Conservation (phyloP, 108 stramenopile genomes). For the Cyclostephanos tholiformis region DNA sequence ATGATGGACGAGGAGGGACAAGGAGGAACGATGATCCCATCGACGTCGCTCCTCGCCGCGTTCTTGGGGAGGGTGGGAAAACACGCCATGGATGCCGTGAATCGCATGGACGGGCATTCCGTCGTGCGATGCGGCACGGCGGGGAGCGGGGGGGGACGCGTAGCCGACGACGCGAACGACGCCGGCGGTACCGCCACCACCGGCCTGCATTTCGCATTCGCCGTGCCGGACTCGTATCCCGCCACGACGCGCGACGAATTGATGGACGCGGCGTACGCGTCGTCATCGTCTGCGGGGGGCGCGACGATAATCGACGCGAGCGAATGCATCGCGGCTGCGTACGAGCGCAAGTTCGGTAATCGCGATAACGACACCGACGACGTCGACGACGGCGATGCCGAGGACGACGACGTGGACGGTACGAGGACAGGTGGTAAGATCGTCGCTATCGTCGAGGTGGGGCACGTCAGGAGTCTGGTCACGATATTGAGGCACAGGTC, state of each 20-base stretch:
- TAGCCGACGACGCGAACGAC: background rate
- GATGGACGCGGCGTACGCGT: slow-evolving; percentile 58
- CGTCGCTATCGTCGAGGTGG: slow-evolving; percentile 57
- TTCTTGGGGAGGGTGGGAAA: slow-evolving; percentile 43
- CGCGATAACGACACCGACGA: background rate
- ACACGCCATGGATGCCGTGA: slow-evolving; percentile 33
- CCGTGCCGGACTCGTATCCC: slow-evolving; percentile 35
- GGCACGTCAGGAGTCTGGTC: slow-evolving; percentile 50
- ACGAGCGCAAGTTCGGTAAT: background rate
- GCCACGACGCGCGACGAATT: slow-evolving; percentile 18
- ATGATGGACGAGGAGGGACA: background rate
- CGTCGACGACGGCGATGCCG: no score
- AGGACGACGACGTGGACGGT: no score
- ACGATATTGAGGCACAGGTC: slow-evolving; percentile 20
- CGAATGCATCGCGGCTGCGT: slow-evolving; percentile 1
- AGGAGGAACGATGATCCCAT: slow-evolving; percentile 9
- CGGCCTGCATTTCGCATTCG: slow-evolving; percentile 34
- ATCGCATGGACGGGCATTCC: slow-evolving; percentile 15
- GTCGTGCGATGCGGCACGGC: no score
- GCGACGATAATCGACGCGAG: slow-evolving; percentile 40
- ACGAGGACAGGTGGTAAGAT: background rate
- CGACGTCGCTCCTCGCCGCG: slow-evolving; percentile 52
- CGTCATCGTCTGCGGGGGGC: slow-evolving; percentile 15
- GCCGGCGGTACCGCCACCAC: background rate
- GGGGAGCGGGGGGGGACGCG: no score